Evolutionary conservation across 768 basidiomycete species (phyloP), one percentile per base, ranked within the genome.

Genomic region (Kwoniella bestiolae): DNA sequence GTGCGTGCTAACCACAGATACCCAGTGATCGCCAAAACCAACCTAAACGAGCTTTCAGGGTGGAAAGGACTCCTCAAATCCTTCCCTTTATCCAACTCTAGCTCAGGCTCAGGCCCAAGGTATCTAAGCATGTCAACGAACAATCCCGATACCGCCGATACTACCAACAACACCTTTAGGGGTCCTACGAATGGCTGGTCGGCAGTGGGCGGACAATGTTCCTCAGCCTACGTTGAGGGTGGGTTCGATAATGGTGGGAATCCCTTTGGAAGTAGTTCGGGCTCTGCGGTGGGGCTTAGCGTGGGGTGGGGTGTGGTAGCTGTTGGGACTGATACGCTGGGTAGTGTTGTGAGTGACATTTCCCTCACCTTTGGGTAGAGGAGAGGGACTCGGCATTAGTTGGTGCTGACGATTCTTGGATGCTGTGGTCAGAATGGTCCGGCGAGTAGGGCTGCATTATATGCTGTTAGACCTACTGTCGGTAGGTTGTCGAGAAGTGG

Each of bases 21-120:
- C n/a, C n/a, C 29, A 53, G 52, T 69, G 49, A 52, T 79, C n/a
- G 78, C 65, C 18, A 79, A 77, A 46, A 67, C 78, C 26, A 77
- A 77, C 45, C 55, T 77, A 47, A 65, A 61, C 31, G 76, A 77
- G 60, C 59, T 73, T 14, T 60, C 66, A 1, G 65, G 68, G 31
- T 79, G 63, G 56, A 73, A 67, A 60, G 69, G 51, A 14, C 53
- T 46, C 41, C 28, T 57, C 23, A 29, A 23, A 18, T 41, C 38
- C 38, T 6, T 41, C 38, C 38, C 38, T 14, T 41, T 14, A 41
- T 4, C 29, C 8, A 28, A 9, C 8, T 50, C 49, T 7, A n/a
- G n/a, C n/a, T n/a, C n/a, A n/a, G 21, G 29, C 4, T 4, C 49
- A 14, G 49, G 18, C 18, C 25, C n/a, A n/a, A 12, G 6, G n/a